These are phyloP conservation scores for Jacaranda mimosifolia DNA, from an alignment of 257 asterid genomes.

Conservation along the genomic window DNA sequence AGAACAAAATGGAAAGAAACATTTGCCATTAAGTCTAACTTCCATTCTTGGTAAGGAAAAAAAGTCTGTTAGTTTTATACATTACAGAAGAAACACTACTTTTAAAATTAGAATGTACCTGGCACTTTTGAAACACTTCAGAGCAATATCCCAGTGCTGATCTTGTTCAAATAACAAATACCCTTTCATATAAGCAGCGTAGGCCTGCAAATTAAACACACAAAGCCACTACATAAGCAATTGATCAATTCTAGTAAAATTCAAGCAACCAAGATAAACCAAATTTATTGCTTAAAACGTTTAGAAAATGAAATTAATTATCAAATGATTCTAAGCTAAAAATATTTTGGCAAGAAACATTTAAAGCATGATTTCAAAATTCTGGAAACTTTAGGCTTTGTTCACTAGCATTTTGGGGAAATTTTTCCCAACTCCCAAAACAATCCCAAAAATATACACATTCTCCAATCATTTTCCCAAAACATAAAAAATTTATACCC, in stretches of 20 bases:
- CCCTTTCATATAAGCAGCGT: conserved; percentile 96
- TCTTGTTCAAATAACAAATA: conserved; percentile 92
- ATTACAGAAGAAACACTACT: conserved; percentile 2
- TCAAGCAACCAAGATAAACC: conserved; percentile 15
- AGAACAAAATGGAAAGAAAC: conserved; percentile 19
- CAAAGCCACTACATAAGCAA: conserved; percentile 31
- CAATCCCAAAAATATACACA: too few relatives aligned
- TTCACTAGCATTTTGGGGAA: too few relatives aligned
- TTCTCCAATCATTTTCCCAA: too few relatives aligned
- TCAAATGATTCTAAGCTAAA: conserved; percentile 2
- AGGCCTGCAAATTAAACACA: conserved; percentile 67
- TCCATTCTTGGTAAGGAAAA: conserved; percentile 12
- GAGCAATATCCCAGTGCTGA: conserved; percentile 89
- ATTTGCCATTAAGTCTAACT: conserved; percentile 32
- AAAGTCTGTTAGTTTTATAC: conserved; percentile 16
- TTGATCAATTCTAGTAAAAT: background rate
- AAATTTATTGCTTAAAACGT: background rate
- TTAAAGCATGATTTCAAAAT: background rate
- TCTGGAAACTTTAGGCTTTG: background rate
- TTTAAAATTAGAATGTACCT: conserved; percentile 57
- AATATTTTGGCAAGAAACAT: conserved; percentile 5
- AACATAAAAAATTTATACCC: too few relatives aligned
- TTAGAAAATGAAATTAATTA: conserved; percentile 6
- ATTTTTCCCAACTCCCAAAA: too few relatives aligned
- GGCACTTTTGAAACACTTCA: conserved; percentile 91